phyloP scores from a whole-genome alignment of 169 alveolate genomes.

The Plasmodium gallinaceum region DNA sequence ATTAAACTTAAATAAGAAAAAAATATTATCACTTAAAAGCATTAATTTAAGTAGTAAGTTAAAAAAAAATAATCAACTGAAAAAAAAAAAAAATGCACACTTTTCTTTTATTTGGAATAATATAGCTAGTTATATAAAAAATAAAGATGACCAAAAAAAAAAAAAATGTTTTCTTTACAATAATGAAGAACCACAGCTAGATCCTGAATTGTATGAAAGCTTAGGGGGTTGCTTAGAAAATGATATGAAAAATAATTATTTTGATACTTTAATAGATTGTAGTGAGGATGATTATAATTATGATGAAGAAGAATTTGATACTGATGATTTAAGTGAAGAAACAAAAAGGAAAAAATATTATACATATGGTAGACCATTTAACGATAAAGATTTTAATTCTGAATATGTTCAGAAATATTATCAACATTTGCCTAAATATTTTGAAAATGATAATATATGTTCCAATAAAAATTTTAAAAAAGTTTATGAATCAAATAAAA shows the following conservation, averaged over 20 bases:
- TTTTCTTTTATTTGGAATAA: background rate
- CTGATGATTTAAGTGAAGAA: conserved; percentile 66
- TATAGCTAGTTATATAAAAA: conserved; percentile 1
- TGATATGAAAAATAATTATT: conserved; percentile 31
- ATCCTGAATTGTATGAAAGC: conserved; percentile 61
- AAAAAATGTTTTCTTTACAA: background rate
- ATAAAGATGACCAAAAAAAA: background rate
- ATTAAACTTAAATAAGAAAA: background rate
- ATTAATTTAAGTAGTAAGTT: background rate
- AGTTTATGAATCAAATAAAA: conserved; percentile 43
- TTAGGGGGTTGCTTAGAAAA: conserved; percentile 65
- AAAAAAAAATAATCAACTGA: background rate
- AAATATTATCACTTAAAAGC: too few species aligned
- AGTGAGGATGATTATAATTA: conserved; percentile 28
- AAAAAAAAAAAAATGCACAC: background rate
- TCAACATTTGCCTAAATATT: conserved; percentile 49
- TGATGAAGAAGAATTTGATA: conserved; percentile 47
- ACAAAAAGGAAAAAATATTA: conserved; percentile 61
- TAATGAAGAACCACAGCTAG: conserved; percentile 9
- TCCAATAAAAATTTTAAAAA: conserved; percentile 17
- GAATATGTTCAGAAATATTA: conserved; percentile 40
- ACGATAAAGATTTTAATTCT: conserved; percentile 44
- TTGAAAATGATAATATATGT: conserved; percentile 7
- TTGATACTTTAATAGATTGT: conserved; percentile 40
- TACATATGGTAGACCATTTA: conserved; percentile 25